Evolutionary conservation across 495 filamentous ascomycete genomes (phyloP), one percentile per base, ranked within the genome.

Genomic region (Tuber melanosporum): DNA sequence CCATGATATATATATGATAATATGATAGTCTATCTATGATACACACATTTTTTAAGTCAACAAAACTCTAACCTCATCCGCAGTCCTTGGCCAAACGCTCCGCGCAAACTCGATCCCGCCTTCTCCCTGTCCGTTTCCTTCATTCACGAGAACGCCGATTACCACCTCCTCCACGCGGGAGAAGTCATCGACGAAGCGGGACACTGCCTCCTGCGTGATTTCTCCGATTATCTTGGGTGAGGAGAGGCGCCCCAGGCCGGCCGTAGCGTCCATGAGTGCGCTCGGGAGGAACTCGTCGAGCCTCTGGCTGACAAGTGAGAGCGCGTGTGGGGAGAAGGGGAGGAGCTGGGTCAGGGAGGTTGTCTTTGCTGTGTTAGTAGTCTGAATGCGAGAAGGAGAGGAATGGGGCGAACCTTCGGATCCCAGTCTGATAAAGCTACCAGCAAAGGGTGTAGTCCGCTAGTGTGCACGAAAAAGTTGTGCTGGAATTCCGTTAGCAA

Each of bases 281-380:
- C 93, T 95, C 0, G 94, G 94, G 36, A 99, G 87, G 85, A 97
- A 98, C 78, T 92, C 91, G 84, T 99, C 96, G 6, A 99, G 89
- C 42, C 89, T 88, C 81, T 96, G 92, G 81, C 91, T 91, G 10
- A 91, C 90, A 49, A 85, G 83, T 19, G 87, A 85, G 39, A 98
- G 87, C 5, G 88, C 84, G 19, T 88, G 86, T 0, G 90, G 88
- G 75, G 92, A 89, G 83, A 94, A 90, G 32, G 88, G 85, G 1
- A 87, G 85, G 19, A 92, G 86, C 17, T 79, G 84, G 26, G 87
- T 85, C n/a, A 92, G 45, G 20, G 80, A 32, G 22, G 80, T 79
- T 73, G 71, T 72, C 80, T 82, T 71, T 70, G 15, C 12, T 19
- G 7, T 43, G 22, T 80, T 73, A 73, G 70, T 5, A 43, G 57